These are phyloP conservation scores for Neckera pumila DNA, from an alignment of 225 moss, liverwort and hornwort species.

Conservation along the genomic window DNA sequence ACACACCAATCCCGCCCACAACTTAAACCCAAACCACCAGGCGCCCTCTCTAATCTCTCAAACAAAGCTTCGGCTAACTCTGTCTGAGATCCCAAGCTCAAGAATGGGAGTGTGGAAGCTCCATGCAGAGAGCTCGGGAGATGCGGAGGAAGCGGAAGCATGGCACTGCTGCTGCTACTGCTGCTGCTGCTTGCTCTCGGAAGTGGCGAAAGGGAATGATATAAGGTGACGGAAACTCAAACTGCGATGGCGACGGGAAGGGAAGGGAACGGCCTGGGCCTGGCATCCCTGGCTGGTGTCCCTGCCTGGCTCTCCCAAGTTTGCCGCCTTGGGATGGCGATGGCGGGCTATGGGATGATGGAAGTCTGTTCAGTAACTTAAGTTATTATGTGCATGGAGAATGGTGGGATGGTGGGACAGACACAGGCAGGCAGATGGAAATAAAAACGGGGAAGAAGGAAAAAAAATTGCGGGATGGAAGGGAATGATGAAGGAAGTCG, in stretches of 20 bases:
- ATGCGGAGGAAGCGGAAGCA: neutral
- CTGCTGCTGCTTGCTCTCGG: neutral
- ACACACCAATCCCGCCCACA: neutral
- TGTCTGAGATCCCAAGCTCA: neutral
- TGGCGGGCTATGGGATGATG: constrained; percentile 2
- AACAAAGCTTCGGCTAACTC: neutral
- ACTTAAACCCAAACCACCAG: neutral
- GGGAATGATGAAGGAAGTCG: neutral
- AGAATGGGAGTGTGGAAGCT: neutral
- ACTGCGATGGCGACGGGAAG: neutral
- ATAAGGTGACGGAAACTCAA: constrained; percentile 7
- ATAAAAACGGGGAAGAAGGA: neutral
- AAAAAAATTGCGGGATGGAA: neutral
- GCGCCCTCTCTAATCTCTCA: neutral
- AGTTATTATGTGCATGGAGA: neutral
- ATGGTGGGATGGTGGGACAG: neutral
- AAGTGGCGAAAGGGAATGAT: neutral
- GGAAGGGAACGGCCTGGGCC: neutral
- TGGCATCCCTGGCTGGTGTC: neutral
- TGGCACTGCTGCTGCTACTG: neutral
- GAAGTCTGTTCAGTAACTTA: neutral
- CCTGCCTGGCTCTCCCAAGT: neutral
- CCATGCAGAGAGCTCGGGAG: neutral
- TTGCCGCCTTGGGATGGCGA: constrained; percentile 17
- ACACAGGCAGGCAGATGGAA: neutral